phyloP scores from a whole-genome alignment of 371 early-diverging fungal species.

The Parasitella parasitica region DNA sequence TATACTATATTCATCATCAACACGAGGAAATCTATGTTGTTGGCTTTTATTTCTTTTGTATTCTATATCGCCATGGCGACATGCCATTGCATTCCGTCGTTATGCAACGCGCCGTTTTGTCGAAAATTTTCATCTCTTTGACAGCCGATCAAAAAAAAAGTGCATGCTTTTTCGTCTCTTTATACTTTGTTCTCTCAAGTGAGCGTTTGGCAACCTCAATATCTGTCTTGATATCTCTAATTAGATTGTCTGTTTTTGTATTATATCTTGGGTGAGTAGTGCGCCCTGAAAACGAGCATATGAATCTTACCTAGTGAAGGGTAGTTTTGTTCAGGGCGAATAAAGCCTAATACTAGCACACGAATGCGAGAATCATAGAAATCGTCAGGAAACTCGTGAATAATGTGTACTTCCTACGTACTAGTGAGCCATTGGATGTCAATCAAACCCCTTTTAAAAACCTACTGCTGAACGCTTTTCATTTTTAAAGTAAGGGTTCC shows the following conservation, averaged over 20 bases:
- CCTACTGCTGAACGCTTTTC: slow-evolving; percentile 89
- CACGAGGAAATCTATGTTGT: too few species aligned
- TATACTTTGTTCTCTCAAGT: slow-evolving; percentile 46
- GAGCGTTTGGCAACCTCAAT: slow-evolving; percentile 79
- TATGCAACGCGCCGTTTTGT: not conserved
- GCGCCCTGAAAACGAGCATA: not conserved
- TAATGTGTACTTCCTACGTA: slow-evolving; percentile 94
- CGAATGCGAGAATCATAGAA: slow-evolving; percentile 88
- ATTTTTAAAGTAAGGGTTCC: slow-evolving; percentile 98
- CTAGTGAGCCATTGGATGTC: not conserved
- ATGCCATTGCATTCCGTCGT: not conserved
- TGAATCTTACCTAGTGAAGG: slow-evolving; percentile 67
- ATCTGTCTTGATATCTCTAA: slow-evolving; percentile 90
- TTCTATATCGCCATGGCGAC: slow-evolving; percentile 14
- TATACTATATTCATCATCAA: too few species aligned
- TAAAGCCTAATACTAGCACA: slow-evolving; percentile 84
- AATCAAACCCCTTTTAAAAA: not conserved
- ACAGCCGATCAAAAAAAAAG: not conserved
- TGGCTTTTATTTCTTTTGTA: too few species aligned
- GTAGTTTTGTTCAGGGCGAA: slow-evolving; percentile 91
- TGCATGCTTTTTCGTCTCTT: slow-evolving; percentile 12
- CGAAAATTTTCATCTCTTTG: slow-evolving; percentile 11
- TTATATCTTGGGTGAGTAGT: not conserved
- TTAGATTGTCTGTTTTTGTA: slow-evolving; percentile 73
- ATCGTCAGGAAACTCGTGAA: slow-evolving; percentile 82